A percentile compares a stretch with the other conserved stretches of the same genome.
Evolutionary conservation across 306 rosid genomes (phyloP).

Genomic region (Rubus idaeus): DNA sequence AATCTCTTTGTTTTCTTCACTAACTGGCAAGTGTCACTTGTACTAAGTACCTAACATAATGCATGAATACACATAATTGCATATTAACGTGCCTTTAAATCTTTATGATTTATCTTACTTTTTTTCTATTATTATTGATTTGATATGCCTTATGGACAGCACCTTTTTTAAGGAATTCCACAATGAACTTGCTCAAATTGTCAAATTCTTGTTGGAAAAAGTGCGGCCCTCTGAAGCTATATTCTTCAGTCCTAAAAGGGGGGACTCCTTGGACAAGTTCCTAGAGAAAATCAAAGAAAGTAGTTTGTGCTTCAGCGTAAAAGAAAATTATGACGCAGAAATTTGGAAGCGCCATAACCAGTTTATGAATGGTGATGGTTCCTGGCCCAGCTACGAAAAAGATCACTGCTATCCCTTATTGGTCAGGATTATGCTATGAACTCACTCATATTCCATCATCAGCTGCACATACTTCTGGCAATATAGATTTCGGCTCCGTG

Average conservation of each 20-base stretch:
- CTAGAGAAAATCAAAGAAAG: conserved; percentile 53
- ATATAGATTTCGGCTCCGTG: neutral
- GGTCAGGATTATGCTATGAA: conserved; percentile 60
- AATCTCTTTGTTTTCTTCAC: conserved; percentile 29
- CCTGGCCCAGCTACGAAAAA: conserved; percentile 70
- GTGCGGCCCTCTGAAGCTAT: conserved; percentile 57
- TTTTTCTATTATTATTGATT: conserved; percentile 15
- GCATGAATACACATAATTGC: conserved; percentile 38
- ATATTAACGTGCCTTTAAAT: conserved; percentile 29
- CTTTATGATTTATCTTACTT: conserved; percentile 38
- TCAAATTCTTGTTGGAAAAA: conserved; percentile 53
- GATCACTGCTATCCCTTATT: conserved; percentile 79
- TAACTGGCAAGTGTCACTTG: conserved; percentile 24
- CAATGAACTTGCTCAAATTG: conserved; percentile 57
- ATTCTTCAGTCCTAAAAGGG: conserved; percentile 77
- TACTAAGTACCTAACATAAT: conserved; percentile 19
- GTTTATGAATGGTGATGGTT: conserved; percentile 49
- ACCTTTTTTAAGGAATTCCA: conserved; percentile 84
- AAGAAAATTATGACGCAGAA: conserved; percentile 61
- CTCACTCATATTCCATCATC: conserved; percentile 3
- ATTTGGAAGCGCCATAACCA: conserved; percentile 62
- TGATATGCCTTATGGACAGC: conserved; percentile 52
- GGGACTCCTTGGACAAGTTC: conserved; percentile 66
- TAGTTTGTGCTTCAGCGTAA: conserved; percentile 55
- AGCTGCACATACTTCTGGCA: conserved; percentile 3